These are phyloP conservation scores for Sugiyamaella marilandica DNA, from an alignment of 805 yeast species.

Conservation along the genomic window DNA sequence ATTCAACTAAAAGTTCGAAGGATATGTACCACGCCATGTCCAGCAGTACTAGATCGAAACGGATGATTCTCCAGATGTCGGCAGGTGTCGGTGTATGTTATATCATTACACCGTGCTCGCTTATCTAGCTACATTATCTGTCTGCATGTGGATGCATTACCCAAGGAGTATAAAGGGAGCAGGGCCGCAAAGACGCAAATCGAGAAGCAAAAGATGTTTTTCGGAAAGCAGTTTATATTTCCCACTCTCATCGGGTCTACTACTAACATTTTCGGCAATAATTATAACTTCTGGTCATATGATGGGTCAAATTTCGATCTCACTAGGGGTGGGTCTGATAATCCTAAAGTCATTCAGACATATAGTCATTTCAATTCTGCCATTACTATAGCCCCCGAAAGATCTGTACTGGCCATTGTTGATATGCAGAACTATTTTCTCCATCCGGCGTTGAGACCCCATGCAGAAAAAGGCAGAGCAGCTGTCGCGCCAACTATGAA, in stretches of 20 bases:
- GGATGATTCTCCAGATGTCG: too few species aligned
- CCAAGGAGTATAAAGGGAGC: too few species aligned
- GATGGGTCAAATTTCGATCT: background rate
- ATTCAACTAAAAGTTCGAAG: too few species aligned
- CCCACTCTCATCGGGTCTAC: background rate
- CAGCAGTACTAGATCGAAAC: too few species aligned
- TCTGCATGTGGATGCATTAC: too few species aligned
- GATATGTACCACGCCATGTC: too few species aligned
- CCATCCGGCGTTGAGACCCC: background rate
- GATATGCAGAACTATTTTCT: slow-evolving; percentile 4
- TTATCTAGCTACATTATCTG: too few species aligned
- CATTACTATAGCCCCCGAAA: slow-evolving; percentile 1
- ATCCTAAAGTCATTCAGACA: background rate
- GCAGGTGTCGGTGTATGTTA: too few species aligned
- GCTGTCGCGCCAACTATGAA: background rate
- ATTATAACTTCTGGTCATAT: background rate
- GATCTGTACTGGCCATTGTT: slow-evolving; percentile 3
- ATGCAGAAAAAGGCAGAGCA: background rate
- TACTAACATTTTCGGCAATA: background rate
- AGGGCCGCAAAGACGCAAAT: too few species aligned
- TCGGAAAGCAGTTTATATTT: too few species aligned
- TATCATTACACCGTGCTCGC: too few species aligned
- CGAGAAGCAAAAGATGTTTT: too few species aligned
- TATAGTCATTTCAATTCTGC: background rate
- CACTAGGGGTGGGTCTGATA: background rate